Evolutionary conservation across 352 stramenopile genomes (phyloP).

Genomic region (Pythium catenulatum): DNA sequence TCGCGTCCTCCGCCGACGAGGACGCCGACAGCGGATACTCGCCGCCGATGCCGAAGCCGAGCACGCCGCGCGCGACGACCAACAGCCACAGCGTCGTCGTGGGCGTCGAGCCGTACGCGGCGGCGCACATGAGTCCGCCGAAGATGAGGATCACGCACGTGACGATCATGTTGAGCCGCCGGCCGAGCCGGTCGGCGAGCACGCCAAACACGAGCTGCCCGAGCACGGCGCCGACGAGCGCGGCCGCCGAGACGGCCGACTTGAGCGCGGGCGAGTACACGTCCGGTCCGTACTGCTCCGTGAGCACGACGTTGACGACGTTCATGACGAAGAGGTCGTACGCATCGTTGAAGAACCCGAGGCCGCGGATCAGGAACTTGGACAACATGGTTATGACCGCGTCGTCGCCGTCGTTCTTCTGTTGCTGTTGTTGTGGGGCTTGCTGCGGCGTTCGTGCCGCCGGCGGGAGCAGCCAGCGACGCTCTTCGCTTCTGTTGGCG

Average conservation of each 20-base stretch:
- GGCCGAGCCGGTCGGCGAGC: conserved; percentile 62
- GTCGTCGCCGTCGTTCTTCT: too few species aligned
- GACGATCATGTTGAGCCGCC: conserved; percentile 63
- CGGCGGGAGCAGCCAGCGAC: too few species aligned
- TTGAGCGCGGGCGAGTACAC: conserved; percentile 65
- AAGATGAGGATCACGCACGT: conserved; percentile 67
- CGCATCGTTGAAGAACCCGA: conserved; percentile 72
- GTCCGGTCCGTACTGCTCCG: conserved; percentile 61
- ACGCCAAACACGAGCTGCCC: conserved; percentile 66
- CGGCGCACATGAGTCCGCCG: conserved; percentile 61
- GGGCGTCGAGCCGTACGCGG: conserved; percentile 54
- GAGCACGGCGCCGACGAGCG: conserved; percentile 61
- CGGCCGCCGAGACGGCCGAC: conserved; percentile 61
- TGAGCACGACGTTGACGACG: conserved; percentile 69
- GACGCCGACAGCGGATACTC: conserved; percentile 64
- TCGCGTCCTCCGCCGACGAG: conserved; percentile 62
- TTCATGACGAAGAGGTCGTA: conserved; percentile 76
- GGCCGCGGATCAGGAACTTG: conserved; percentile 64
- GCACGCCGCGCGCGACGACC: conserved; percentile 61
- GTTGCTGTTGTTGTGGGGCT: too few species aligned
- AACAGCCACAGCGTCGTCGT: conserved; percentile 64
- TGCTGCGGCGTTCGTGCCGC: too few species aligned
- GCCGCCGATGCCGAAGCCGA: conserved; percentile 65
- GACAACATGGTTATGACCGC: conserved; percentile 55
- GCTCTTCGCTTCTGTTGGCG: too few species aligned